phyloP scores from a whole-genome alignment of 495 filamentous ascomycete genomes.

The Penicillium chermesinum region DNA sequence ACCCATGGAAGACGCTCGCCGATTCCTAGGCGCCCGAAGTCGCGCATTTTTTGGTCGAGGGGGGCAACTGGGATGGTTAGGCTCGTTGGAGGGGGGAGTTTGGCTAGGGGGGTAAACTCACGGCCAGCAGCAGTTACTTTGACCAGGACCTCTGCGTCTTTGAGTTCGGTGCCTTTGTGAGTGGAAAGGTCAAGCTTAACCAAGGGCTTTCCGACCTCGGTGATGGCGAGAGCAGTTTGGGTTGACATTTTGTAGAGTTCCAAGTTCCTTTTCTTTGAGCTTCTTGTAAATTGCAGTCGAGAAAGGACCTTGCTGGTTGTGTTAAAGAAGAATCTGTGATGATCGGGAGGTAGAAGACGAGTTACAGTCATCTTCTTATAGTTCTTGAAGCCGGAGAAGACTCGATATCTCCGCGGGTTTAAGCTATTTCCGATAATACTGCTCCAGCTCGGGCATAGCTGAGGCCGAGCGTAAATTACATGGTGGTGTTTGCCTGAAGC shows the following conservation, averaged over 20 bases:
- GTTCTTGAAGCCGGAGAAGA: background rate
- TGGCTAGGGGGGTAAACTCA: background rate
- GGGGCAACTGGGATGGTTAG: background rate
- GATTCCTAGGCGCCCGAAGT: background rate
- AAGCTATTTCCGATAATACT: background rate
- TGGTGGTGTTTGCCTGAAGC: no score
- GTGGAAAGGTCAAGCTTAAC: background rate
- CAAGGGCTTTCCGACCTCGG: conserved; percentile 1
- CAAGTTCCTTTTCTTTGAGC: background rate
- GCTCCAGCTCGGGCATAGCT: no score
- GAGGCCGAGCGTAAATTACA: no score
- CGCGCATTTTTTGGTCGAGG: background rate
- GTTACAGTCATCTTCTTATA: background rate
- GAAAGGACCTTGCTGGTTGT: no score
- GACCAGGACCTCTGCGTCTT: background rate
- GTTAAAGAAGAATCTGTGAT: no score
- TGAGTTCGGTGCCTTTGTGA: background rate
- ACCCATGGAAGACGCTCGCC: background rate
- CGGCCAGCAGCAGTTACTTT: background rate
- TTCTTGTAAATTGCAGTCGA: no score
- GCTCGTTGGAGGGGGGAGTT: background rate
- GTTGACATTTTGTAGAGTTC: background rate
- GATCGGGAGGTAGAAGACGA: no score
- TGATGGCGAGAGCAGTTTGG: background rate
- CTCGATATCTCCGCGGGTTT: background rate